Evolutionary conservation across 2,329 filamentous ascomycete genomes (phyloP), one percentile per base, ranked within the genome.

Genomic region (Neopestalotiopsis sp.): DNA sequence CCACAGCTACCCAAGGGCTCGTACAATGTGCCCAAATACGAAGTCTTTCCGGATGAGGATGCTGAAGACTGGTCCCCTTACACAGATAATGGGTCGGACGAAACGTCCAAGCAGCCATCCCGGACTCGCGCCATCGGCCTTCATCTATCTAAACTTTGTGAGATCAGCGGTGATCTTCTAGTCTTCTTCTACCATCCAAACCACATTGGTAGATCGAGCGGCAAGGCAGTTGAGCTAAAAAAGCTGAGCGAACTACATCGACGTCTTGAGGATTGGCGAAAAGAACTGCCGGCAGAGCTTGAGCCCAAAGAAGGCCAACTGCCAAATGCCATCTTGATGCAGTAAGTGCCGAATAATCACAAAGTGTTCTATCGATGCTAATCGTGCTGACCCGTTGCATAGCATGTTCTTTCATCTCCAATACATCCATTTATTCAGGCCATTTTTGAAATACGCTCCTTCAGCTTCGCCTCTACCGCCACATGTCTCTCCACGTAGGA

Each of bases 391-490:
- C 71, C 17, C 61, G 24, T 5, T 34, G 9, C 4, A 9, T 75
- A 98, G 95, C 83, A 98, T 98, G 95, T 97, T 98, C 81, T 97
- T 95, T 80, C 95, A 98, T 76, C 87, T 98, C 0, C 90, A 98
- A 61, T 97, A 97, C 77, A 97, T 98, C 70, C 95, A 98, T 76
- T 90, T 98, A 4, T 98, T 98, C 84, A 90, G 95, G 4, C 95
- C 96, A 0, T 98, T 98, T 77, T 86, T 98, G 65, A 97, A 96
- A 79, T 98, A 98, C 77, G 92, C 89, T 3, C 94, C 92, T 63
- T 84, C 89, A 6, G 91, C 90, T 1, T 97, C 95, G 0, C 95
- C 94, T 0, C 86, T 98, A 1, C 95, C 95, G 3, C 83, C 90
- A 1, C 94, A 97, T 75, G 93, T 98, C 20, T 98, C 95, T 7